Evolutionary conservation across 495 filamentous ascomycete species (phyloP).

Genomic region (Aspergillus steynii): DNA sequence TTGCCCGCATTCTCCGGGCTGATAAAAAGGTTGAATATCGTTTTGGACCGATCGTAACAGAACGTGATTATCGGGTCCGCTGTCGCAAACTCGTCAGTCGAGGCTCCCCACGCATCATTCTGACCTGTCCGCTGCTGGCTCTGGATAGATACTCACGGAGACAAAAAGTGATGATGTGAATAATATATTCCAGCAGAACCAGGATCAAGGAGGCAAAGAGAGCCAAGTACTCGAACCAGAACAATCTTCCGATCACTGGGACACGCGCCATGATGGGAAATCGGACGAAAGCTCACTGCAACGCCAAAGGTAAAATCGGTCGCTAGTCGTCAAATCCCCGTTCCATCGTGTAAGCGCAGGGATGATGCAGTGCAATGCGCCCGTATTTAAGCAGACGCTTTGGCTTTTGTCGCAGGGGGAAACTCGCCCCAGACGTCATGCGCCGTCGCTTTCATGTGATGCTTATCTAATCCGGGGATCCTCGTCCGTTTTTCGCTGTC

Average conservation of each 20-base stretch:
- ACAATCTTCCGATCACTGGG: slow-evolving; percentile 81
- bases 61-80: slow-evolving; percentile 76
- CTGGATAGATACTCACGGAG: slow-evolving; percentile 61
- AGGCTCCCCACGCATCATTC: neutral
- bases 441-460: slow-evolving; percentile 28
- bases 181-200: slow-evolving; percentile 74
- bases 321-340: neutral
- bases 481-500: slow-evolving; percentile 23
- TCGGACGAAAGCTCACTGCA: neutral
- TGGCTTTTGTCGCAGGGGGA: slow-evolving; percentile 6
- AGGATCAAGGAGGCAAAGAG: slow-evolving; percentile 80
- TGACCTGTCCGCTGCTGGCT: no score
- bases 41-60: slow-evolving; percentile 79
- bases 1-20: slow-evolving; percentile 65
- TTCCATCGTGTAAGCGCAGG: neutral
- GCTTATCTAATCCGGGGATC: slow-evolving; percentile 44
- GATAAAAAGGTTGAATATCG: slow-evolving; percentile 76
- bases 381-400: slow-evolving; percentile 1
- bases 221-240: slow-evolving; percentile 81
- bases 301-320: slow-evolving; percentile 6
- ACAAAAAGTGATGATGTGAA: slow-evolving; percentile 85
- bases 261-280: slow-evolving; percentile 61
- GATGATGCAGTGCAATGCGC: neutral
- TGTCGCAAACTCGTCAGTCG: slow-evolving; percentile 36
- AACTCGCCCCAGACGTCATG: slow-evolving; percentile 23